Base-by-base conservation (phyloP, 805 yeast species). In the Saccharomyces cerevisiae region DNA sequence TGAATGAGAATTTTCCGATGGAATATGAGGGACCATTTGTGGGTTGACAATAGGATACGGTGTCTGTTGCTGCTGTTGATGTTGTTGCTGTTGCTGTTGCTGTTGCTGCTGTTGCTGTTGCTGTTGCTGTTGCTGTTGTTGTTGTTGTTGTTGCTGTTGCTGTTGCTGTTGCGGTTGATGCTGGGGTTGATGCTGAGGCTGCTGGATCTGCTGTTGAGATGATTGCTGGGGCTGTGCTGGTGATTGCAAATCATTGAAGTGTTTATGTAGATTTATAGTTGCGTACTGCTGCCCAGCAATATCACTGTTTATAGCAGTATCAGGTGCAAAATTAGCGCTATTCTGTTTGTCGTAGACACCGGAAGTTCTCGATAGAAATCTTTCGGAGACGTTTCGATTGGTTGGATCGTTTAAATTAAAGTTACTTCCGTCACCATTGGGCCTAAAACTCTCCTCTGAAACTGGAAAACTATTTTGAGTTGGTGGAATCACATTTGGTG, bases 101-200 rank as follows among this genome's bases (percentile, higher is more conserved):
- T 50, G 53, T 32, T 49, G 54, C 48, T 49, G 53, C 10, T 50
- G 55, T 14, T 27, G 54, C 21, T 36, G 56, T 41, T 53, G 59
- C 27, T 57, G 57, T 32, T 55, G 59, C 21, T 50, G 53, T 32
- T 50, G 55, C 30, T 52, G 59, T 31, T 49, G 61, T 8, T 53
- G 54, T 46, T 48, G 59, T 28, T 50, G 61, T 11, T 53, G 58
- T 11, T 46, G 51, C 9, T 54, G 60, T 32, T 54, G 62, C 22
- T 56, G 63, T 28, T 59, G 64, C 48, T 59, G 66, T 28, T 60
- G 67, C 28, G 22, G 30, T 17, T 50, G 51, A 10, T 30, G 31
- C 22, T 47, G 50, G 24, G 21, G 52, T 29, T 52, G 47, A 8
- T 50, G 48, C n/a, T 5, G 49, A 6, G 32, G 49, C 5, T 52